Percentiles rank a stretch among this genome's conserved stretches.
These are phyloP conservation scores for Stachybotrys chartarum DNA, from an alignment of 2,329 filamentous ascomycete genomes.

Conservation along the genomic window DNA sequence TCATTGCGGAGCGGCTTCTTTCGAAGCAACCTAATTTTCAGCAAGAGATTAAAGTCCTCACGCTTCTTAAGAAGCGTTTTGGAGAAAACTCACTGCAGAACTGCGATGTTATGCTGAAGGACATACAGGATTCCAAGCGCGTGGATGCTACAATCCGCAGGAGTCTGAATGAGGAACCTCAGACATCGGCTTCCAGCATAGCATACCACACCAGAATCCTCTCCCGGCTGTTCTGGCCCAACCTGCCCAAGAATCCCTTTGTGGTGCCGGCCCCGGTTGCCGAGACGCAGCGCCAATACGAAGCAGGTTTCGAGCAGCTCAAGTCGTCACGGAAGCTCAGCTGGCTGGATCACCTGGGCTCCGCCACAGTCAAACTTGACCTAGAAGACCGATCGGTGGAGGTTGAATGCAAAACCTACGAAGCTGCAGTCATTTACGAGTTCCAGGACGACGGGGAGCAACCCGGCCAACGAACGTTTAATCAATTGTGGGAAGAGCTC, in stretches of 20 bases:
- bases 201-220: slow-evolving; percentile 76
- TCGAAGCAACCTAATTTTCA: slow-evolving; percentile 62
- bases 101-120: slow-evolving; percentile 95
- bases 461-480: slow-evolving; percentile 36
- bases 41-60: slow-evolving; percentile 75
- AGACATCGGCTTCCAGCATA: slow-evolving; percentile 9
- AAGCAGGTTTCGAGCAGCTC: slow-evolving; percentile 66
- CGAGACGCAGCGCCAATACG: slow-evolving; percentile 62
- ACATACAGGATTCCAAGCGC: slow-evolving; percentile 75
- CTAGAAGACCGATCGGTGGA: slow-evolving; percentile 71
- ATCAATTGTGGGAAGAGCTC: slow-evolving; percentile 49
- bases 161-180: slow-evolving; percentile 13
- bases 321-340: slow-evolving; percentile 81
- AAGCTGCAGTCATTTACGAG: slow-evolving; percentile 80
- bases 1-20: slow-evolving; percentile 76
- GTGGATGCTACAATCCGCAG: slow-evolving; percentile 63
- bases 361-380: slow-evolving; percentile 73
- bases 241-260: slow-evolving; percentile 64
- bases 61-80: slow-evolving; percentile 81
- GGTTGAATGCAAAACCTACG: slow-evolving; percentile 72
- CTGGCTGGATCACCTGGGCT: slow-evolving; percentile 79
- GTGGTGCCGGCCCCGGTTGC: slow-evolving; percentile 51
- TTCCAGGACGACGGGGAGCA: slow-evolving; percentile 50
- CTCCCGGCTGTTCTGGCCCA: slow-evolving; percentile 90
- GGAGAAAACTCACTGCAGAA: slow-evolving; percentile 81